Evolutionary conservation across 345 rosid species (phyloP).

Genomic region (Arabis hirsuta): DNA sequence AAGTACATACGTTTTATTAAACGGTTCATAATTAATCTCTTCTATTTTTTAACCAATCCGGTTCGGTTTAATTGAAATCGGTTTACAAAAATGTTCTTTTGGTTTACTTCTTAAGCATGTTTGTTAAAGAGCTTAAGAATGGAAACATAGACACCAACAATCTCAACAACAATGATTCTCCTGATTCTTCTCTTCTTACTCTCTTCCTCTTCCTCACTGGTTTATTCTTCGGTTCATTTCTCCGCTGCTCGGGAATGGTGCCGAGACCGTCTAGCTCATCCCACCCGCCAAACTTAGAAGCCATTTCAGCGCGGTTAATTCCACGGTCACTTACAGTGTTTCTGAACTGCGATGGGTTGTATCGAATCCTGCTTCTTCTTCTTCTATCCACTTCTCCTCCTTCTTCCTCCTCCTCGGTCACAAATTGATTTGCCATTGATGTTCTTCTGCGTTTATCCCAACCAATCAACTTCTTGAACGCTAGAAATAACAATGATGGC

Average conservation of each 20-base stretch:
- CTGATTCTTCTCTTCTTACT: slow-evolving; percentile 35
- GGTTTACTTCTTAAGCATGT: slow-evolving; percentile 38
- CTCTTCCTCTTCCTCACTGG: slow-evolving; percentile 23
- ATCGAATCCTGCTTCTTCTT: slow-evolving; percentile 18
- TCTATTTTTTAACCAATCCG: slow-evolving; percentile 7
- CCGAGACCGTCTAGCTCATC: slow-evolving; percentile 35
- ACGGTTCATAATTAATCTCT: slow-evolving; percentile 24
- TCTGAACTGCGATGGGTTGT: slow-evolving; percentile 28
- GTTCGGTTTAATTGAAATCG: slow-evolving; percentile 27
- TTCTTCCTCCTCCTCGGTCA: slow-evolving; percentile 8
- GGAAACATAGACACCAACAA: slow-evolving; percentile 45
- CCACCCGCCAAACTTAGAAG: slow-evolving; percentile 47
- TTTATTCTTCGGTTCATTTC: slow-evolving; percentile 20
- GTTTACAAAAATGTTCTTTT: neutral
- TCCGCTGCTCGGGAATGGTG: slow-evolving; percentile 3
- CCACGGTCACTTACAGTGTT: slow-evolving; percentile 26
- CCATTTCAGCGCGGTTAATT: slow-evolving; percentile 8
- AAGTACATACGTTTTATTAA: slow-evolving; percentile 6
- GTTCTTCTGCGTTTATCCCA: slow-evolving; percentile 36
- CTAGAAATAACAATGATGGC: slow-evolving; percentile 36
- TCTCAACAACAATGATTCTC: slow-evolving; percentile 44
- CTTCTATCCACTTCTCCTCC: slow-evolving; percentile 4
- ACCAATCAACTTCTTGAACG: slow-evolving; percentile 43
- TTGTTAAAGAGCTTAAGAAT: slow-evolving; percentile 43
- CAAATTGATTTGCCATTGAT: slow-evolving; percentile 30